Conservation (phyloP, 768 basidiomycete species). For the Suillus sp. region DNA sequence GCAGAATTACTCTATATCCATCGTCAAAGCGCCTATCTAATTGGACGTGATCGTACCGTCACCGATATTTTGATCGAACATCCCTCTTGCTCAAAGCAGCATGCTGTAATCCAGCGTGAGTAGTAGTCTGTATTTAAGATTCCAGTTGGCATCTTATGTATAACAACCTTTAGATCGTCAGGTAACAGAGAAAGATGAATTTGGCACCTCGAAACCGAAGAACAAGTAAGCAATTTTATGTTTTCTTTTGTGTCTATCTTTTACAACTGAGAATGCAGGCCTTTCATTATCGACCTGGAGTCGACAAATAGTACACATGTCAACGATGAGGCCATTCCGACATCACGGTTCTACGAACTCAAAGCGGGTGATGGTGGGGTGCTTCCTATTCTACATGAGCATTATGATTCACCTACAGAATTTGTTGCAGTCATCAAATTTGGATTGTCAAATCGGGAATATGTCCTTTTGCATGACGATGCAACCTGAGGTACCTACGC, state of each 20-base stretch:
- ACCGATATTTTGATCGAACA: slow-evolving; percentile 90
- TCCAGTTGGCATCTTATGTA: slow-evolving; percentile 13
- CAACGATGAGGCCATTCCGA: slow-evolving; percentile 83
- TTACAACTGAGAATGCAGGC: slow-evolving; percentile 49
- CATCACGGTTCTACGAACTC: slow-evolving; percentile 85
- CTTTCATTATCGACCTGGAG: slow-evolving; percentile 96
- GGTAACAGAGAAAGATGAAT: slow-evolving; percentile 85
- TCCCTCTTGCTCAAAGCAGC: slow-evolving; percentile 98
- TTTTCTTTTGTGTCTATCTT: slow-evolving; percentile 11
- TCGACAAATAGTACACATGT: slow-evolving; percentile 97
- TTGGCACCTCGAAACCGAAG: slow-evolving; percentile 71
- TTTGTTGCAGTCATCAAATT: slow-evolving; percentile 74
- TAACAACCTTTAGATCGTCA: slow-evolving; percentile 61
- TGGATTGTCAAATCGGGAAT: slow-evolving; percentile 78
- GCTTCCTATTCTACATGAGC: neutral
- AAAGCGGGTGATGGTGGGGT: slow-evolving; percentile 73
- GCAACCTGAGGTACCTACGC: slow-evolving; percentile 38
- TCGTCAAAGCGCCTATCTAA: slow-evolving; percentile 90
- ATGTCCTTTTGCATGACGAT: slow-evolving; percentile 84
- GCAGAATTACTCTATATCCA: slow-evolving; percentile 90
- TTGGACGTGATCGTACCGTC: slow-evolving; percentile 87
- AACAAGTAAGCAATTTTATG: slow-evolving; percentile 67
- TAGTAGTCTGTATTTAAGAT: slow-evolving; percentile 14
- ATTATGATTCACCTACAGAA: slow-evolving; percentile 15
- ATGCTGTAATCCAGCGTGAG: slow-evolving; percentile 93